Evolutionary conservation across 192 early-diverging fungal genomes (phyloP).

Genomic region (Linnemannia hyalina): DNA sequence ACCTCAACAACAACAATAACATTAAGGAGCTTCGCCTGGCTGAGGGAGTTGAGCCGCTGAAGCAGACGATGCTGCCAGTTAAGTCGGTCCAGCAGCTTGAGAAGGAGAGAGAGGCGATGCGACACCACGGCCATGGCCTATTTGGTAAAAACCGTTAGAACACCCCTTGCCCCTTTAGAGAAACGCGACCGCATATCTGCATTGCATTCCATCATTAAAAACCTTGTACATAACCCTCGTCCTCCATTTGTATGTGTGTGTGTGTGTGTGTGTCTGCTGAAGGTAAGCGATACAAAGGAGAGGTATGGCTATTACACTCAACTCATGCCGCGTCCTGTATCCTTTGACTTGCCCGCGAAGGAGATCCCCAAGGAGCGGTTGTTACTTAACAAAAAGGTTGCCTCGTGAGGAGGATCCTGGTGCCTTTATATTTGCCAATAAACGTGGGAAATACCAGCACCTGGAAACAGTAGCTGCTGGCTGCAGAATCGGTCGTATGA

Average conservation of each 20-base stretch:
- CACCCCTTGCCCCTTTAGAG: background rate
- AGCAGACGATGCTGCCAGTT: constrained; percentile 54
- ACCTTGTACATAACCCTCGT: background rate
- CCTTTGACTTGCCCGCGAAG: too few relatives aligned
- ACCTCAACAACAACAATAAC: constrained; percentile 22
- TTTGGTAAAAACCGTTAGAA: background rate
- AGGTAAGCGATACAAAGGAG: background rate
- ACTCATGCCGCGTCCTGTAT: too few relatives aligned
- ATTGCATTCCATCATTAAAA: background rate
- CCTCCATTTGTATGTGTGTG: background rate
- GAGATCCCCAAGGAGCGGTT: too few relatives aligned
- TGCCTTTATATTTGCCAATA: too few relatives aligned
- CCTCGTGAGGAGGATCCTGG: too few relatives aligned
- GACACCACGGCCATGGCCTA: constrained; percentile 21
- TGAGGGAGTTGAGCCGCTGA: constrained; percentile 52
- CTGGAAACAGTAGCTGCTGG: too few relatives aligned
- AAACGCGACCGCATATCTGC: background rate
- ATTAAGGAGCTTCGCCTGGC: constrained; percentile 52
- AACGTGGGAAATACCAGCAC: too few relatives aligned
- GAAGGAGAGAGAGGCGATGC: constrained; percentile 53
- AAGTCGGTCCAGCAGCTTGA: constrained; percentile 54
- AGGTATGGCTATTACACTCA: too few relatives aligned
- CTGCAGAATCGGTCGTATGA: background rate
- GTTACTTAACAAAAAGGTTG: too few relatives aligned
- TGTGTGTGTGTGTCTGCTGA: background rate